Base-by-base conservation (phyloP, 345 rosid genomes). In the Noccaea caerulescens region DNA sequence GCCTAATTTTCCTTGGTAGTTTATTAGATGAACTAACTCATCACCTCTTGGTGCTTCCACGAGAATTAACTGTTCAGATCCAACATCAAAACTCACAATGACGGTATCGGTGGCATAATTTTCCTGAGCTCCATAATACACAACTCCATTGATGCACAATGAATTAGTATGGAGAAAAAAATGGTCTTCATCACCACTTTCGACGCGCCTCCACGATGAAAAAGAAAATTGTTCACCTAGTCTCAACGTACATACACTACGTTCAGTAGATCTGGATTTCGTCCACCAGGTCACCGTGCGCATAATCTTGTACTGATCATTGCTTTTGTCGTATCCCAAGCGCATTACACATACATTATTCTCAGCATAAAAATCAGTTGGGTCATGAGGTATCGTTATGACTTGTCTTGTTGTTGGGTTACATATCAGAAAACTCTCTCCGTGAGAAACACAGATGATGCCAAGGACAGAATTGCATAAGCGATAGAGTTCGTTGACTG, bases 71-170 rank as follows among this genome's bases (percentile, higher is more conserved):
- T 34, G 36, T 25, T 51, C 36, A 10, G 56, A 51, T 2, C 14
- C 55, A 50, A 50, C 55, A 51, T 51, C 34, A 51, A 51, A 51
- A 51, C 56, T 25, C 34, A 23, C 56, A 9, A 51, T n/a, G n/a
- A n/a, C n/a, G n/a, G n/a, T n/a, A n/a, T n/a, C n/a, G n/a, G n/a
- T n/a, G n/a, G n/a, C n/a, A n/a, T n/a, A n/a, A n/a, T 23, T 4
- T 9, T 1, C 1, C 7, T 6, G 1, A 9, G 55, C 55, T 4
- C 7, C 34, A 51, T 51, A 25, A 25, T 51, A 51, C 56, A 25
- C n/a, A 51, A 23, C 33, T 51, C 34, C 56, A 25, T 25, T 25
- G 34, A 25, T 23, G 56, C 34, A 50, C 20, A 50, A 8, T 8
- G 0, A 32, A 50, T 9, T 50, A 50, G 6, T 8, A 1, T 1